Conservation (phyloP, 129 eudicot species). For the Mikania micrantha region DNA sequence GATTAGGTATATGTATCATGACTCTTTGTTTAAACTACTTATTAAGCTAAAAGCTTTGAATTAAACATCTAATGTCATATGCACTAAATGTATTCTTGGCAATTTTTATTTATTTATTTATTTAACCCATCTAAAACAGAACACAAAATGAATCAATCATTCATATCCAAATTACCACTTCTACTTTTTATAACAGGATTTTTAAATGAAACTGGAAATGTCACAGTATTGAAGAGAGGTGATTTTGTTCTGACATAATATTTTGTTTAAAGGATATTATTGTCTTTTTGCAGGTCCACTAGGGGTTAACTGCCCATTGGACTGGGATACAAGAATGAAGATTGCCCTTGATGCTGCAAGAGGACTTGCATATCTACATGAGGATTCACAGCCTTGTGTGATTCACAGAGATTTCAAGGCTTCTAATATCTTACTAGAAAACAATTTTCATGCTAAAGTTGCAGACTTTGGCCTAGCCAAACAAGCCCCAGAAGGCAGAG, state of each 20-base stretch:
- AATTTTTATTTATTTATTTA: background rate
- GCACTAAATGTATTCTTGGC: background rate
- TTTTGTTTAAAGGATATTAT: slow-evolving; percentile 9
- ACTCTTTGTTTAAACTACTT: background rate
- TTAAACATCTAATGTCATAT: background rate
- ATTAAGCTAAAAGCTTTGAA: background rate
- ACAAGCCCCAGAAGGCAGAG: slow-evolving; percentile 95
- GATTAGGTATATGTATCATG: background rate
- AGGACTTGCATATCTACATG: slow-evolving; percentile 96
- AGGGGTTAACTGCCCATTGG: slow-evolving; percentile 89
- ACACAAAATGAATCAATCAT: background rate
- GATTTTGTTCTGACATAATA: background rate
- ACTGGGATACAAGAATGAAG: slow-evolving; percentile 96
- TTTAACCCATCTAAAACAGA: background rate
- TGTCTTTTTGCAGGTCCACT: slow-evolving; percentile 60
- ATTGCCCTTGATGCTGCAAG: slow-evolving; percentile 99
- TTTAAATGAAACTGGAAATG: background rate
- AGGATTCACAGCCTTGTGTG: slow-evolving; percentile 95
- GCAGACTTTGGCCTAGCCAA: slow-evolving; percentile 98
- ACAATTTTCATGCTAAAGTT: slow-evolving; percentile 85
- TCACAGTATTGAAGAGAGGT: background rate
- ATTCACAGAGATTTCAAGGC: slow-evolving; percentile 98
- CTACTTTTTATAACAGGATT: background rate
- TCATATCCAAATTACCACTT: background rate
- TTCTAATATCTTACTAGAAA: slow-evolving; percentile 84